Evolutionary conservation across 2,329 filamentous ascomycete species (phyloP), one percentile per base, ranked within the genome.

Genomic region (Ascochyta koolunga): DNA sequence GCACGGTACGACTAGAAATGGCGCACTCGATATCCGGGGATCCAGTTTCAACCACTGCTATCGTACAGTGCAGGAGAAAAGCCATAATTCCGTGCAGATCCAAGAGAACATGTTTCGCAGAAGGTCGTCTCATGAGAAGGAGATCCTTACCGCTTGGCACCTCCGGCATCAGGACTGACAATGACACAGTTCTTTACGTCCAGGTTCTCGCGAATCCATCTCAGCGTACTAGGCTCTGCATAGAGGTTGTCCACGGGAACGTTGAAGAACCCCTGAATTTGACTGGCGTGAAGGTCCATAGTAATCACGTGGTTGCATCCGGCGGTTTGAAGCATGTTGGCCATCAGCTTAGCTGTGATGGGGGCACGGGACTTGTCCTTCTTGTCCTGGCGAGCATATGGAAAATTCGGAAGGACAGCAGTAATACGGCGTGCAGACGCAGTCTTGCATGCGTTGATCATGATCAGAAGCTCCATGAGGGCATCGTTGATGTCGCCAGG

Each of bases 401-500:
- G 93, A 78, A 96, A 98, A 78, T 96, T 97, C 64, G 93, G 93
- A 45, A 97, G 90, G 61, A 97, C 91, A 60, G 92, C 93, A 19
- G 93, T 97, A 78, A 98, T 96, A 61, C 93, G 90, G 61, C 93
- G 87, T 11, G 93, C 93, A 31, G 87, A 90, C 36, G 89, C 89
- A 21, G 88, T 90, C 75, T 90, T 89, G 82, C 93, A 97, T 60
- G 93, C 93, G 73, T 96, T 96, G 77, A 97, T 96, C 88, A 97
- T 96, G 78, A 98, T 97, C 64, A 98, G 85, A 32, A 98, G 85
- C 78, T 99, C 93, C 93, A 99, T 98, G 56, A 99, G 84, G 43
- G 92, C 92, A 75, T 98, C 93, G 78, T 99, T 99, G 80, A 98
- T 96, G 73, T 97, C 93, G 74, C 93, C 93, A 2, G 93, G 93